A percentile compares a stretch with the other conserved stretches of the same genome.
These are phyloP conservation scores for Serendipita sp. DNA, from an alignment of 1,284 basidiomycete species.

Conservation along the genomic window DNA sequence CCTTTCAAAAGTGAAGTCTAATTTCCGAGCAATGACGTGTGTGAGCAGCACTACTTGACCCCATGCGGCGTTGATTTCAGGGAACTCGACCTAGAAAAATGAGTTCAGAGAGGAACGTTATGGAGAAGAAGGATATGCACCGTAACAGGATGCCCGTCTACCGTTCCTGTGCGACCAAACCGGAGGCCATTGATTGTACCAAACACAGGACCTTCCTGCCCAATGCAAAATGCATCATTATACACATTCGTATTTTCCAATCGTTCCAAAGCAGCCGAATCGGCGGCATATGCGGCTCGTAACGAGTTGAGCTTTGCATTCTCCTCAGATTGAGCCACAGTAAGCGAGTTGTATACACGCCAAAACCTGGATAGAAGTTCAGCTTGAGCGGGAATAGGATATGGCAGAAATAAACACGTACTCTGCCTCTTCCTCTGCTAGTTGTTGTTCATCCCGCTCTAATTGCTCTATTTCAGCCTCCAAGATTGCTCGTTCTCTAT, in stretches of 20 bases:
- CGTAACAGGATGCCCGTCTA: slow-evolving; percentile 27
- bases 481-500: slow-evolving; percentile 59
- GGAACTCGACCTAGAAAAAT: slow-evolving; percentile 73
- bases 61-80: slow-evolving; percentile 98
- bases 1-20: slow-evolving; percentile 79
- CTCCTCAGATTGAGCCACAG: slow-evolving; percentile 51
- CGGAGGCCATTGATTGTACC: slow-evolving; percentile 95
- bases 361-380: slow-evolving; percentile 52
- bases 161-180: slow-evolving; percentile 62
- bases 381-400: slow-evolving; percentile 7
- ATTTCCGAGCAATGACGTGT: slow-evolving; percentile 79
- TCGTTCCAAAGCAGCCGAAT: slow-evolving; percentile 64
- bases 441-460: slow-evolving; percentile 58
- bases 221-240: slow-evolving; percentile 97
- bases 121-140: slow-evolving; percentile 26
- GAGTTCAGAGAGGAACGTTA: neutral
- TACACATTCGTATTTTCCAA: slow-evolving; percentile 93
- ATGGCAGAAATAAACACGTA: slow-evolving; percentile 28
- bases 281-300: slow-evolving; percentile 59
- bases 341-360: slow-evolving; percentile 60
- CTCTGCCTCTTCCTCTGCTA: slow-evolving; percentile 70
- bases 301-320: slow-evolving; percentile 54
- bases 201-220: slow-evolving; percentile 73
- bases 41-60: slow-evolving; percentile 87
- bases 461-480: slow-evolving; percentile 58